Base-by-base conservation (phyloP, 1,284 basidiomycete genomes). In the Pisolithus thermaeus region DNA sequence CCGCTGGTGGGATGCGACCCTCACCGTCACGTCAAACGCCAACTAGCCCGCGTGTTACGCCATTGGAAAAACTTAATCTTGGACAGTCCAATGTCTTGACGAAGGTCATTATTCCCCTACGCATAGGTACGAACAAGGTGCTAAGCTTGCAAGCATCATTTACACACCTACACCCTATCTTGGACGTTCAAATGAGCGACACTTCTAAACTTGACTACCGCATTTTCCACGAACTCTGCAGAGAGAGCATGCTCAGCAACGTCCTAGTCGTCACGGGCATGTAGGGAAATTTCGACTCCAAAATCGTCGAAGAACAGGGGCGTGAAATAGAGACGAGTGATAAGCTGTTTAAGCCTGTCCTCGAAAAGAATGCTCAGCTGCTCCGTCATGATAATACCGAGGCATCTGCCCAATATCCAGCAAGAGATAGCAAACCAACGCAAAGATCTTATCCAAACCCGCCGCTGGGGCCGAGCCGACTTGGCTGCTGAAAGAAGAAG, bases 191-290 rank as follows among this genome's bases (percentile, higher is more conserved):
- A 25, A 70, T 81, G 59, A 75, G 73, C 39, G 77, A 78, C 25
- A 74, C 74, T 20, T 75, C 76, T n/a, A 67, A 67, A 22, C 72
- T 74, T 42, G 80, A 76, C 59, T 77, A 79, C 52, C 66, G 66
- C 37, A 71, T 79, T 61, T 78, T 80, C 61, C 66, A 74, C 42
- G 71, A 73, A 51, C 66, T 80, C 9, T 81, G 79, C 56, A 79
- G 79, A 9, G 75, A 78, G 20, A 64, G 56, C 14, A 69, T 73
- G 1, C 68, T 80, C 48, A 64, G 69, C 39, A 78, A 75, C 54
- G 76, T 80, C 22, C 62, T 75, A 20, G 68, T 80, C 52, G 70
- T 72, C 32, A 80, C 77, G 47, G 78, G 69, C 48, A 78, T 77
- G 75, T 80, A 78, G 78, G 68, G 69, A 18, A 65, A 69, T 49